Base-by-base conservation (phyloP, 176 grass and related monocot species). In the Paspalum notatum region DNA sequence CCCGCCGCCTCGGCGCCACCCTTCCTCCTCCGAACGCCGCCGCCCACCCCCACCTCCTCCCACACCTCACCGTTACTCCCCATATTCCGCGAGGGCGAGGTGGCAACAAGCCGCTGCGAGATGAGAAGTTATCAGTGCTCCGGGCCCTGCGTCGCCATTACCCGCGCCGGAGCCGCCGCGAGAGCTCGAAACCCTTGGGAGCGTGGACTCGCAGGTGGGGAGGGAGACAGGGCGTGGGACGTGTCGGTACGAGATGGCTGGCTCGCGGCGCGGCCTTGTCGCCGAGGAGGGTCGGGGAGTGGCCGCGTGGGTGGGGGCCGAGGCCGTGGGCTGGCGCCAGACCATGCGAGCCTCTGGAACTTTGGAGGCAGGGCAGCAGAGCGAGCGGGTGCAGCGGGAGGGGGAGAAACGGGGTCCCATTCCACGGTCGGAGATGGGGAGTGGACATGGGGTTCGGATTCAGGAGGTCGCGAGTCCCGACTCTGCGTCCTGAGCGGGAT, bases 1-100 rank as follows among this genome's bases (percentile, higher is more conserved):
- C 32, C 76, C 42, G 44, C 53, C 44, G 57, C 61, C 54, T 72
- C 80, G 18, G 25, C 66, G 49, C 76, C 53, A 13, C 58, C 78
- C 64, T 87, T 84, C 85, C 74, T 66, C 77, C 67, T 74, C 50
- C 55, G 70, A 37, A 83, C 26, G 61, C 57, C 56, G 72, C 62
- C 66, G 41, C 74, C 74, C 64, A 85, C 68, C 12, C 55, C 85
- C 14, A 49, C 75, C 24, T 78, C 54, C 75, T 84, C 83, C 63
- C 85, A 85, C 57, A 72, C 82, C 48, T 74, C 82, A 25, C 86
- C 80, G 74, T 74, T 91, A 26, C 71, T 82, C 85, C 77, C 79
- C 94, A 94, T 97, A 14, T 49, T 60, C 54, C n/a, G 21, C 68
- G 37, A 62, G 32, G 63, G 69, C 6, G 46, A 32, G 46, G 68